Evolutionary conservation across 2,329 filamentous ascomycete genomes (phyloP), one percentile per base, ranked within the genome.

Genomic region (Elsinoe batatas): DNA sequence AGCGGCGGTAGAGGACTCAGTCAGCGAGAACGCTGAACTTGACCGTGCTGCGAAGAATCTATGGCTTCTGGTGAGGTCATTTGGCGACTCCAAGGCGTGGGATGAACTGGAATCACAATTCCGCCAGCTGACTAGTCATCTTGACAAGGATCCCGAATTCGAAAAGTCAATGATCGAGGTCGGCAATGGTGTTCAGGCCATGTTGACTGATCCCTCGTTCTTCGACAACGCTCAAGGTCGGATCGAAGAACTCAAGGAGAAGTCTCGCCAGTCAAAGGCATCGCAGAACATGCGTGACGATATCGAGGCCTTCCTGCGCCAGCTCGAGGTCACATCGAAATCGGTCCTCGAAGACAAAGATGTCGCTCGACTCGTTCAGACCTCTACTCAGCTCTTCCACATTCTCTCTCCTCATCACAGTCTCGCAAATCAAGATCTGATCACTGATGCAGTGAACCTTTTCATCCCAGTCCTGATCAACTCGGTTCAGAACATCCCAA

Each of bases 181-280:
- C 30, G 87, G 85, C 10, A 81, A 83, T 55, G 81, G 87, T 3
- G 69, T 95, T 3, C 85, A 95, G 64, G 84, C 85, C 59, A 83
- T 96, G 68, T 74, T 97, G 40, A 93, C 83, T 0, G 87, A 96
- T 59, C 91, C 91, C 0, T 79, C 84, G 3, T 96, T 95, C 70
- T 88, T 94, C 64, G 86, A 91, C 46, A 78, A 88, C 37, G 82
- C 83, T 0, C 81, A 86, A 3, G 79, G 84, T 59, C 81, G 86
- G 59, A 76, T 84, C 55, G 71, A 79, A 43, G 76, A 82, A 58
- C 72, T 84, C 5, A 76, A 77, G 53, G 72, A 76, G 44, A 81
- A 82, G 64, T 75, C 78, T 4, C 73, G 76, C 42, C 71, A 76
- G 55, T 69, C 89, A 1, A 80, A 83, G 1, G 77, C 76, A 0